Evolutionary conservation across 2,329 filamentous ascomycete species (phyloP).

Genomic region (Xylariaceae sp.): DNA sequence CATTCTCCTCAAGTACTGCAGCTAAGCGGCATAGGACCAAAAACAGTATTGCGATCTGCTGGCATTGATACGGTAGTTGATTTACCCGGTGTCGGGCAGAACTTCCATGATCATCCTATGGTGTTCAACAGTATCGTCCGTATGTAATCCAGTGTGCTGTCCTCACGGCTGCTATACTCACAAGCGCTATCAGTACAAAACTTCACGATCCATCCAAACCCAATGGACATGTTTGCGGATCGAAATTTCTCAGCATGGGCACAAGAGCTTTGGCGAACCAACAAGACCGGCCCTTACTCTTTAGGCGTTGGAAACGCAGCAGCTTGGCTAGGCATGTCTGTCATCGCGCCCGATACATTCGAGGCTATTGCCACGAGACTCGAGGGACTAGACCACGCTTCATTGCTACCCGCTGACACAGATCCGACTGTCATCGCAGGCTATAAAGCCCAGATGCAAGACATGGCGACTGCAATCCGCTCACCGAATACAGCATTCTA

Average conservation of each 20-base stretch:
- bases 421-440: constrained; percentile 34
- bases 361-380: constrained; percentile 33
- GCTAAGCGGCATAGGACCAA: constrained; percentile 39
- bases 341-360: constrained; percentile 31
- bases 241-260: constrained; percentile 28
- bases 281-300: constrained; percentile 25
- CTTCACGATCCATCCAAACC: constrained; percentile 29
- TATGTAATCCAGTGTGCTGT: too few species aligned
- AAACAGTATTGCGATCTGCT: constrained; percentile 40
- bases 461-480: constrained; percentile 34
- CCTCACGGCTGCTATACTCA: neutral
- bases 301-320: constrained; percentile 34
- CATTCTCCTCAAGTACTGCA: constrained; percentile 38
- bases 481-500: constrained; percentile 37
- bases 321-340: constrained; percentile 37
- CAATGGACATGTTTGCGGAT: constrained; percentile 27
- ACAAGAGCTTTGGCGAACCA: constrained; percentile 27
- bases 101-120: constrained; percentile 47
- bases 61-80: constrained; percentile 42
- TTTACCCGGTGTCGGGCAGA: constrained; percentile 46
- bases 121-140: constrained; percentile 26
- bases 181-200: constrained; percentile 19
- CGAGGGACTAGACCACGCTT: constrained; percentile 32
- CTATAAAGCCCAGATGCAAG: constrained; percentile 38
- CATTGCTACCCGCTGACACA: constrained; percentile 31